Evolutionary conservation across 2,329 filamentous ascomycete genomes (phyloP), one percentile per base, ranked within the genome.

Genomic region (Mycosphaerella sp.): DNA sequence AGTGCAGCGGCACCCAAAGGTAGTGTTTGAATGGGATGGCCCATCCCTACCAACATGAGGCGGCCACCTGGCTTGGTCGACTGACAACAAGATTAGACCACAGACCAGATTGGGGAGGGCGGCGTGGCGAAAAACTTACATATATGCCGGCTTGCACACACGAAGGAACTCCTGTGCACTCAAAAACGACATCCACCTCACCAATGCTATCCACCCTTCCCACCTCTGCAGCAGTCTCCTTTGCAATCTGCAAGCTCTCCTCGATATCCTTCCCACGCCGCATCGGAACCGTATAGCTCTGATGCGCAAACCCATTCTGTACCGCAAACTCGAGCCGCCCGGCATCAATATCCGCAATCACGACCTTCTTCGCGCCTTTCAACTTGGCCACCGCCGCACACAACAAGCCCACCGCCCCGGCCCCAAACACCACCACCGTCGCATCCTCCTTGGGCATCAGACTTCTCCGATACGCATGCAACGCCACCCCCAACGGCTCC

Each of bases 1-100:
- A 89, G 74, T 39, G 86, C 84, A 2, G 86, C 86, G 4, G 84
- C 83, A 6, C 83, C 86, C 44, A 91, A 74, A 1, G 86, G 86
- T 1, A 90, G 76, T 0, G 85, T 89, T 68, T 89, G 85, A 49
- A 89, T 80, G 0, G 86, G 86, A 4, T 81, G 86, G 38, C 87
- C 87, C 86, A 90, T 90, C 50, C 86, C 87, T 23, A 91, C 85
- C 68, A 90, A 83, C 68, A 90, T 78, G 46, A 89, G 76, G 62
- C 84, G 85, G 14, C 86, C 86, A 26, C 86, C 87, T 0, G 86
- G 78, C 54, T 78, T 78, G 8, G 85, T 84, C 2, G 84, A 69
- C 73, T 76, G 44, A 3, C 42, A 46, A 46, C 32, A 14, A n/a
- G 29, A 46, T 60, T 10, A 4, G 6, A 39, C 26, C 17, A 36